Evolutionary conservation across 2,329 filamentous ascomycete genomes (phyloP).

Genomic region (Acrocalymma vagum): DNA sequence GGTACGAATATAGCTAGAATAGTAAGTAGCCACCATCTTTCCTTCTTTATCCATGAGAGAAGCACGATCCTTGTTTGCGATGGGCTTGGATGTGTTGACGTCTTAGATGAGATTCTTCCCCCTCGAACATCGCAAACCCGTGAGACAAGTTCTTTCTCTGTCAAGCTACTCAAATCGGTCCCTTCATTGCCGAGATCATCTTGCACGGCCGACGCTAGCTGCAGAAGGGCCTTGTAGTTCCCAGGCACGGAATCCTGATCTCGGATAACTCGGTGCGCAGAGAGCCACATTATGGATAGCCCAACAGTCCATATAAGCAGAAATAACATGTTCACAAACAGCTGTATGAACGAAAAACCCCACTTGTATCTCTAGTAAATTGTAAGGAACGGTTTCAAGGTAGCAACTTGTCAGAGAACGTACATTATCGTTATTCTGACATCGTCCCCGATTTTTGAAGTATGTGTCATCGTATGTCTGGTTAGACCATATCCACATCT

Average conservation of each 20-base stretch:
- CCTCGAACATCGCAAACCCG: too few species aligned
- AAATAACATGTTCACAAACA: constrained; percentile 20
- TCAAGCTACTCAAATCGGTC: not conserved
- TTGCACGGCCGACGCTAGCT: constrained; percentile 28
- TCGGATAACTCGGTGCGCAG: constrained; percentile 14
- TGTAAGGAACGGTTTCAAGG: too few species aligned
- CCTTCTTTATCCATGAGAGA: too few species aligned
- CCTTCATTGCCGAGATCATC: not conserved
- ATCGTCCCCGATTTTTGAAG: constrained; percentile 11
- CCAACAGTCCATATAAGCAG: constrained; percentile 27
- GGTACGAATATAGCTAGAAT: too few species aligned
- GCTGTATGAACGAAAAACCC: constrained; percentile 34
- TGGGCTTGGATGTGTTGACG: too few species aligned
- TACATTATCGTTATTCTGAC: constrained; percentile 18
- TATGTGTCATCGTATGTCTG: constrained; percentile 5
- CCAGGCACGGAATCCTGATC: constrained; percentile 16
- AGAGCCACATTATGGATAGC: constrained; percentile 22
- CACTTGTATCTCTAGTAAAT: constrained; percentile 32
- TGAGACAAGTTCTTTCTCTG: constrained; percentile 7
- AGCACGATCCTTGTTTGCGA: too few species aligned
- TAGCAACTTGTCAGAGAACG: too few species aligned
- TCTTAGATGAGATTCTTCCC: too few species aligned
- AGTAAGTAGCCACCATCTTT: too few species aligned
- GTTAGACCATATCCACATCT: constrained; percentile 11
- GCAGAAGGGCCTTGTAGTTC: constrained; percentile 25